These are phyloP conservation scores for Schizopora paradoxa DNA, from an alignment of 1,284 basidiomycete species.

Conservation along the genomic window DNA sequence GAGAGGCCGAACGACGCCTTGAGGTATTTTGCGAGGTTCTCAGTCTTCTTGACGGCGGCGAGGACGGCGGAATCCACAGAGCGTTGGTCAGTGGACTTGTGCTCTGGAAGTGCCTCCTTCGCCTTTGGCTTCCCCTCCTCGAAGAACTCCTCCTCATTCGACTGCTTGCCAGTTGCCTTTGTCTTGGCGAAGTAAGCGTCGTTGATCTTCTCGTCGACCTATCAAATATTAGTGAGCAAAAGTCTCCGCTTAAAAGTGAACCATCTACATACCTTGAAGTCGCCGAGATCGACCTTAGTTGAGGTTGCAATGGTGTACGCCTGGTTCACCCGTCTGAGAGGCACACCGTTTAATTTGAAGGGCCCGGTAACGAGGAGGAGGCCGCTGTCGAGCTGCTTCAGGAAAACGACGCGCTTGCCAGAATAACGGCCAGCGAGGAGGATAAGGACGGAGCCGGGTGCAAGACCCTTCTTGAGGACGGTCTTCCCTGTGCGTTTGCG, in stretches of 20 bases:
- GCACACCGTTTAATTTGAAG: constrained; percentile 98
- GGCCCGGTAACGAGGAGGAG: constrained; percentile 96
- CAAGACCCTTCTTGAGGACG: constrained; percentile 83
- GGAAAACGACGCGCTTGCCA: constrained; percentile 97
- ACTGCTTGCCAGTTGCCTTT: constrained; percentile 58
- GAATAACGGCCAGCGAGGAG: constrained; percentile 97
- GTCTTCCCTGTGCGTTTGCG: constrained; percentile 82
- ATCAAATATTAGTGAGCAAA: constrained; percentile 10
- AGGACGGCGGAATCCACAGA: constrained; percentile 82
- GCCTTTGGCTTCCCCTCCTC: constrained; percentile 88
- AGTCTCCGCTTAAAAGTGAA: not conserved
- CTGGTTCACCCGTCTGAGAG: constrained; percentile 96
- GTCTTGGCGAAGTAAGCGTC: constrained; percentile 95
- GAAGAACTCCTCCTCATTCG: constrained; percentile 96
- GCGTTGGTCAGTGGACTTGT: constrained; percentile 93
- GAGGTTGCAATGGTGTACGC: constrained; percentile 99
- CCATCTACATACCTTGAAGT: constrained; percentile 60
- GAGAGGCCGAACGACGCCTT: constrained; percentile 92
- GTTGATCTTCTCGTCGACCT: constrained; percentile 88
- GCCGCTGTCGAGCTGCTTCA: constrained; percentile 95
- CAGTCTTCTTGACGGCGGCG: constrained; percentile 88
- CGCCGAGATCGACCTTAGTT: constrained; percentile 86
- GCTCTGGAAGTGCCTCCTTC: constrained; percentile 87
- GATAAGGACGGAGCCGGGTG: constrained; percentile 94
- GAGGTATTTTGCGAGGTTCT: constrained; percentile 92